Base-by-base conservation (phyloP, 257 asterid genomes). In the Rauvolfia tetraphylla region DNA sequence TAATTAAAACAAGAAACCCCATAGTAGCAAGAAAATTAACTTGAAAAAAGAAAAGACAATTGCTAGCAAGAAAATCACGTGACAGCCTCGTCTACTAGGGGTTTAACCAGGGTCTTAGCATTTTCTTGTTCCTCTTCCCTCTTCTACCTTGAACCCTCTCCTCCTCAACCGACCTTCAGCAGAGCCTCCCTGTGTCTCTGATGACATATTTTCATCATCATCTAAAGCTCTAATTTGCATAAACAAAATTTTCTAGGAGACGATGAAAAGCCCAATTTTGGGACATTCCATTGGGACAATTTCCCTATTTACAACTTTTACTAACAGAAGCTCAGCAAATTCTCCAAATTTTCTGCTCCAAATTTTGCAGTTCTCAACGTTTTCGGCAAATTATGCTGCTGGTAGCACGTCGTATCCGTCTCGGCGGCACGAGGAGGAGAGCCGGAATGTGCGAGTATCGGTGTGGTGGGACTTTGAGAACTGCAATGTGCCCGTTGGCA, bases 381-480 rank as follows among this genome's bases (percentile, higher is more conserved):
- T 46, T 61, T 10, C 77, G 9, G 31, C 75, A 17, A 46, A 22
- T 39, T 65, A 81, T 34, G 76, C 83, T 68, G 80, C 81, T 5
- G 76, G 82, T 29, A 73, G 58, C 10, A 49, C 83, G 36, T 49
- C 82, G 20, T 71, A 84, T 85, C 63, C 80, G 17, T 76, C 78
- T 33, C 87, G 96, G 63, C 89, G 95, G 39, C 89, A 82, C 44
- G 97, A 88, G 77, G 98, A 92, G 49, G 95, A 88, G 80, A 84
- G 91, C 75, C 92, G 97, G 71, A 75, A 68, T 69, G 96, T 92
- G 49, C 88, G 91, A 81, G 96, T 95, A 1, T 92, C 98, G 3
- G 98, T 95, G 48, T 95, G 98, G 98, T 95, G 98, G 98, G 98
- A 95, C 81, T 90, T 95, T 70, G 98, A 95, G 86, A 95, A 92